phyloP scores from a whole-genome alignment of 805 yeast species.

The Teunomyces kruisii region DNA sequence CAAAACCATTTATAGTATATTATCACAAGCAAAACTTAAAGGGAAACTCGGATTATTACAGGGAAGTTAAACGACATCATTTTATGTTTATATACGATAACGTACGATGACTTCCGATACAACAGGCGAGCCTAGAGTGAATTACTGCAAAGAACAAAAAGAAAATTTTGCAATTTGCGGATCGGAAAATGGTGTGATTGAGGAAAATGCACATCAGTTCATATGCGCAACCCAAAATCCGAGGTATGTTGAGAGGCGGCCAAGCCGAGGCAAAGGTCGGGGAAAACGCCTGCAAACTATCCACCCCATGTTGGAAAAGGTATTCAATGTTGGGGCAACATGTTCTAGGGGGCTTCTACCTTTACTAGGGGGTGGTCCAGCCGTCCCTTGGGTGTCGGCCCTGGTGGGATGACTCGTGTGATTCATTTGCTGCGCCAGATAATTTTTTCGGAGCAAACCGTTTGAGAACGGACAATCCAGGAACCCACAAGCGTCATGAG shows the following conservation, averaged over 20 bases:
- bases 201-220: not conserved
- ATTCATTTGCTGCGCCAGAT: not conserved
- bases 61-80: not conserved
- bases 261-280: no score
- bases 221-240: not conserved
- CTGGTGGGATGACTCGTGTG: not conserved
- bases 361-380: not conserved
- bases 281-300: no score
- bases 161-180: conserved; percentile 4
- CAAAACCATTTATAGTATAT: conserved; percentile 2
- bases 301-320: no score
- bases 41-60: not conserved
- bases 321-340: no score
- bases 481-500: not conserved
- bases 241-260: not conserved
- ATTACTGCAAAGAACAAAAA: conserved; percentile 3
- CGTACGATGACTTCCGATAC: conserved; percentile 1
- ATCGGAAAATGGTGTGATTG: conserved; percentile 4
- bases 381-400: not conserved
- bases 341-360: not conserved
- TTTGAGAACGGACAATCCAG: not conserved
- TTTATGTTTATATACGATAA: not conserved
- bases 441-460: conserved; percentile 2
- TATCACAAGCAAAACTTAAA: not conserved
- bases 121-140: conserved; percentile 1